These are phyloP conservation scores for Baorangia bicolor DNA, from an alignment of 768 basidiomycete species.

Conservation along the genomic window DNA sequence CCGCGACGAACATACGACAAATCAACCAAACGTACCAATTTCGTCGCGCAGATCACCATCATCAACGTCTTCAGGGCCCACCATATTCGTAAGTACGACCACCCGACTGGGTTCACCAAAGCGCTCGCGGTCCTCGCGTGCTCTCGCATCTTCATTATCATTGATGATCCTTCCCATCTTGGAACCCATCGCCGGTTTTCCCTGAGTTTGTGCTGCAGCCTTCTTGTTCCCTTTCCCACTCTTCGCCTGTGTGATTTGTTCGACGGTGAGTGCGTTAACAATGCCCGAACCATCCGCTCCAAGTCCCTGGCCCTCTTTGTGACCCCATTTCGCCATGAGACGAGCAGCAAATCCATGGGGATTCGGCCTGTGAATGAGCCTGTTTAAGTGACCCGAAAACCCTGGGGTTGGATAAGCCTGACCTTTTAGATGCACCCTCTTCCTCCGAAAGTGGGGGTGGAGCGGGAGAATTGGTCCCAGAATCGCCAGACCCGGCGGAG, in stretches of 20 bases:
- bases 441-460: conserved; percentile 34
- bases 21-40: conserved; percentile 58
- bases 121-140: conserved; percentile 71
- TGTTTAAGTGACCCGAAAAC: neutral
- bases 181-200: conserved; percentile 45
- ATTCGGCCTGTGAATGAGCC: conserved; percentile 42
- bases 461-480: conserved; percentile 24
- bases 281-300: conserved; percentile 85
- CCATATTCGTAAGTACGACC: conserved; percentile 89
- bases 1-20: neutral
- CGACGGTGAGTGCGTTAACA: conserved; percentile 83
- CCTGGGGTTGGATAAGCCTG: neutral
- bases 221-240: conserved; percentile 38
- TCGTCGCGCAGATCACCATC: conserved; percentile 85
- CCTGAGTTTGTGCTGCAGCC: conserved; percentile 36
- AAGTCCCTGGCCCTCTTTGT: conserved; percentile 90
- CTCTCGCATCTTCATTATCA: conserved; percentile 80
- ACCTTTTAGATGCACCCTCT: conserved; percentile 22
- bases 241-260: conserved; percentile 49
- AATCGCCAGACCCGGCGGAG: conserved; percentile 25
- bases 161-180: conserved; percentile 91
- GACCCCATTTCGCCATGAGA: conserved; percentile 95
- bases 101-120: conserved; percentile 92
- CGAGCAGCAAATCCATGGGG: conserved; percentile 79
- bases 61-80: conserved; percentile 76